Evolutionary conservation across 1,139 yeast species (phyloP).

Genomic region (Magnusiomyces tetraspermus): DNA sequence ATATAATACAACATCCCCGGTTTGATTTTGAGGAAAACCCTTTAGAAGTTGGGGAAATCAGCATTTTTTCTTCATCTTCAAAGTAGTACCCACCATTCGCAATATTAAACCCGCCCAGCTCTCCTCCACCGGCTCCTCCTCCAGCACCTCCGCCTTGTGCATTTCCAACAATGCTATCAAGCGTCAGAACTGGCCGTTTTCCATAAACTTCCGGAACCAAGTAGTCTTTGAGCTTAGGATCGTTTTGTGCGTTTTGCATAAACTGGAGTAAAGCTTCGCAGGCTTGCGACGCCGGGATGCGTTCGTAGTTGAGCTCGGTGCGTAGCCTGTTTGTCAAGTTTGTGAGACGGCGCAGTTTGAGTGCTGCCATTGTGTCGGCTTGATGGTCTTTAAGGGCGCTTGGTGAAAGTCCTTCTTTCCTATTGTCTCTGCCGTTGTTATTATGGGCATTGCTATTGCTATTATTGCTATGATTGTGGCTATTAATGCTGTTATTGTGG

Average conservation of each 20-base stretch:
- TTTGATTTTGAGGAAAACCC: too few species aligned
- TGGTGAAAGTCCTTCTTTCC: neutral
- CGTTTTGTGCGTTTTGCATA: neutral
- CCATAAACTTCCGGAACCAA: neutral
- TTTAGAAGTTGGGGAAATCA: neutral
- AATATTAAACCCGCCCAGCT: neutral
- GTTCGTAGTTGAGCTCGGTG: constrained; percentile 45
- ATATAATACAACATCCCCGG: too few species aligned
- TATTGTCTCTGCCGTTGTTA: neutral
- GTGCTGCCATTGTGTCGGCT: constrained; percentile 20
- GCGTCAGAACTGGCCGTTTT: neutral
- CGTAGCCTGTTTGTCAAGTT: constrained; percentile 51
- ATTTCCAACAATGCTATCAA: neutral
- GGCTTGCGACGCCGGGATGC: constrained; percentile 64
- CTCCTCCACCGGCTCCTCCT: neutral
- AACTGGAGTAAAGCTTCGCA: constrained; percentile 26
- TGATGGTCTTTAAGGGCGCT: constrained; percentile 10
- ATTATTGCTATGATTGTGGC: too few species aligned
- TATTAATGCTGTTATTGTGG: too few species aligned
- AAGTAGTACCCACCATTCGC: neutral
- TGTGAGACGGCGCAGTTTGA: constrained; percentile 55
- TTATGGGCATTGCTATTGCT: too few species aligned
- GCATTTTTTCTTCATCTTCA: neutral
- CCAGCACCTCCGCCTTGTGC: neutral
- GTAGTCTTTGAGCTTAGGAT: constrained; percentile 2